Evolutionary conservation across 2,329 filamentous ascomycete species (phyloP), one percentile per base, ranked within the genome.

Genomic region (Ascochyta koolunga): DNA sequence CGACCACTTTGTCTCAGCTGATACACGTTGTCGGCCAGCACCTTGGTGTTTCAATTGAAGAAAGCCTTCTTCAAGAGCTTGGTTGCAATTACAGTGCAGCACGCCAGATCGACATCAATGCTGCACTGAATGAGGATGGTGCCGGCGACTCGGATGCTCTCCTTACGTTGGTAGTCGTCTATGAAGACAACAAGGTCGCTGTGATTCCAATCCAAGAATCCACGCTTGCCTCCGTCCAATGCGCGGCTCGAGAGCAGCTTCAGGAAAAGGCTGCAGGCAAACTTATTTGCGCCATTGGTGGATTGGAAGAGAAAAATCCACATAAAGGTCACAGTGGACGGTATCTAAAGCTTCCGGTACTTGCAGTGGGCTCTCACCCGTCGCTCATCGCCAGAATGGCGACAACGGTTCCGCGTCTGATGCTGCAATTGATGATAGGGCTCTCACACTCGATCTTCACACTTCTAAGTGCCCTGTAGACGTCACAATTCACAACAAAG

Each of bases 61-160:
- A 58, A 13, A 49, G 54, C 4, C 16, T 16, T 9, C 18, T 36
- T 19, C 33, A 19, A 5, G 45, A 58, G 7, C 50, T 61, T 18
- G 64, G 66, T 36, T 70, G 68, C 53, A 71, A 71, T 39, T 72
- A 67, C 54, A 59, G 48, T 18, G 55, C 69, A 11, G 68, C 67
- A 2, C 54, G 56, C 24, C 47, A 60, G 44, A 61, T 72, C 29
- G 56, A 64, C 5, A 50, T 35, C 9, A 18, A 64, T 33, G 59
- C 43, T 9, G 27, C 19, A 6, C 25, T 60, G 2, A 50, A 49
- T 33, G 42, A 39, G 10, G 8, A 42, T 22, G 29, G n/a, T n/a
- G 18, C 9, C 9, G 48, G n/a, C 8, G 16, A 25, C n/a, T 24
- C 50, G 4, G 50, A 53, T 10, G 45, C 50, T 5, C 35, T 58